These are phyloP conservation scores for Agroathelia rolfsii DNA, from an alignment of 1,284 basidiomycete genomes.

Conservation along the genomic window DNA sequence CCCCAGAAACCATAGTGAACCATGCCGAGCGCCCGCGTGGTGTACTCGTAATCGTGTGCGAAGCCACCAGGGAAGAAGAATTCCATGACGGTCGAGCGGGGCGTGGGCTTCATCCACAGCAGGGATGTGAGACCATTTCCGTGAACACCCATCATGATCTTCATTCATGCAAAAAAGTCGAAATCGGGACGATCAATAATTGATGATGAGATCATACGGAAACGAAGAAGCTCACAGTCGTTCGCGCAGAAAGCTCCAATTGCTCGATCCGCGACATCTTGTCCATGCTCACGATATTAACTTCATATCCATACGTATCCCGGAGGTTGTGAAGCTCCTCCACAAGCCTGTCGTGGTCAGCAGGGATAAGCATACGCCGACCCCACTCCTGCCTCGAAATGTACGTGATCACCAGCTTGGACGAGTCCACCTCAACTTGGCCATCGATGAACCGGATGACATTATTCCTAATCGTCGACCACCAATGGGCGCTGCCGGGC, in stretches of 20 bases:
- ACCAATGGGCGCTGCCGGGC: slow-evolving; percentile 71
- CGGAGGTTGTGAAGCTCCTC: slow-evolving; percentile 52
- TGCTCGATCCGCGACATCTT: slow-evolving; percentile 72
- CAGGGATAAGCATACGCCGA: slow-evolving; percentile 58
- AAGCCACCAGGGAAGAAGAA: slow-evolving; percentile 83
- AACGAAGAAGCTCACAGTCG: slow-evolving; percentile 48
- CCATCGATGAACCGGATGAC: slow-evolving; percentile 53
- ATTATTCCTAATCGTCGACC: slow-evolving; percentile 65
- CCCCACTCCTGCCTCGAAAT: slow-evolving; percentile 81
- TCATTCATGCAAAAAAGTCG: slow-evolving; percentile 3
- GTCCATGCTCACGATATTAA: slow-evolving; percentile 79
- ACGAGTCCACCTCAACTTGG: slow-evolving; percentile 12
- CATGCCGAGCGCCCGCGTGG: slow-evolving; percentile 73
- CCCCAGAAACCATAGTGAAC: slow-evolving; percentile 82
- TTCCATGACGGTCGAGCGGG: slow-evolving; percentile 74
- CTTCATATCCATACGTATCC: slow-evolving; percentile 70
- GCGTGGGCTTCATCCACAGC: slow-evolving; percentile 77
- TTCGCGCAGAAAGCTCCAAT: slow-evolving; percentile 64
- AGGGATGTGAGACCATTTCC: slow-evolving; percentile 79
- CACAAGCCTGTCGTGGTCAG: slow-evolving; percentile 59
- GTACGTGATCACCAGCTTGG: slow-evolving; percentile 72
- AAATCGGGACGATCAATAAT: slow-evolving; percentile 1
- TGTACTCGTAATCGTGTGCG: slow-evolving; percentile 80
- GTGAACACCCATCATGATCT: slow-evolving; percentile 86
- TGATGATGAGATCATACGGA: not conserved